Conservation (phyloP, 805 yeast genomes). For the Clavispora santaluciae region DNA sequence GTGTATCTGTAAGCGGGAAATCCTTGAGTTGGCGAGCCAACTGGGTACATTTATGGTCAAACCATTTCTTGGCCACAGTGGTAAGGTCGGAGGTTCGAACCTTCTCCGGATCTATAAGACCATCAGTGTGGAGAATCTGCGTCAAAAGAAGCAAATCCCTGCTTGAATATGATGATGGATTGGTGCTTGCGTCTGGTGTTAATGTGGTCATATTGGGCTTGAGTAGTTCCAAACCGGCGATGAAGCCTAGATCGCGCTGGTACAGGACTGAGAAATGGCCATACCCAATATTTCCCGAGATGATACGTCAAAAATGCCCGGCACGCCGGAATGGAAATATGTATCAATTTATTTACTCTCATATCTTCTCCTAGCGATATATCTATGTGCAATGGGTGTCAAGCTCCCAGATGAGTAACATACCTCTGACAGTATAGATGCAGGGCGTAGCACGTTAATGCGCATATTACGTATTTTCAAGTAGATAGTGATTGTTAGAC, state of each 20-base stretch:
- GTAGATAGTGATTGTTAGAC: background rate
- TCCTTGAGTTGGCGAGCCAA: constrained; percentile 18
- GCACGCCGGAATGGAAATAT: no score
- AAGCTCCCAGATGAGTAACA: no score
- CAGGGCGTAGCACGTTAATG: background rate
- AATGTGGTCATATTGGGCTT: background rate
- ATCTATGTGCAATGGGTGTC: no score
- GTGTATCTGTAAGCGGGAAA: constrained; percentile 12
- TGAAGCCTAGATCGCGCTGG: background rate
- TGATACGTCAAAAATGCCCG: no score
- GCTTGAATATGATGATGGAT: constrained; percentile 15
- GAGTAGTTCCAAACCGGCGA: background rate
- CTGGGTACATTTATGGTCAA: constrained; percentile 22
- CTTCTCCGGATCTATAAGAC: constrained; percentile 22
- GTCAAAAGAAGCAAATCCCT: constrained; percentile 34
- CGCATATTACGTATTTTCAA: background rate
- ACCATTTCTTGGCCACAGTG: constrained; percentile 27
- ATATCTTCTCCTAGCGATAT: no score
- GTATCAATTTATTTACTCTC: no score
- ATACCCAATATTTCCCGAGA: no score
- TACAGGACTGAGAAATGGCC: no score
- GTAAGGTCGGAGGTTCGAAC: constrained; percentile 17
- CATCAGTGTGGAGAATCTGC: constrained; percentile 34
- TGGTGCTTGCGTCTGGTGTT: constrained; percentile 1
- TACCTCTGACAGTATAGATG: no score